Conservation (phyloP, 129 eudicot species). For the Flaveria linearis region DNA sequence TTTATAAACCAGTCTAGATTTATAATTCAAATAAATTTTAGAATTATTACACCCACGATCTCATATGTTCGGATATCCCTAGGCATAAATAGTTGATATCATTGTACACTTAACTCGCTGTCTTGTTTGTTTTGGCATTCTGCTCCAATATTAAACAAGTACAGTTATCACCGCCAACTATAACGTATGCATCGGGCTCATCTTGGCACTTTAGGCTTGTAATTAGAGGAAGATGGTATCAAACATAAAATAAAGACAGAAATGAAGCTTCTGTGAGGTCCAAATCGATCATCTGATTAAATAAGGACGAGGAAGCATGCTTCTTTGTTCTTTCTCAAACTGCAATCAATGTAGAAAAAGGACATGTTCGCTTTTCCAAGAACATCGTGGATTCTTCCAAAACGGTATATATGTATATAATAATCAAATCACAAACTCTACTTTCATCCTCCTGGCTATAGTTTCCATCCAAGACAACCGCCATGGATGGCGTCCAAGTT, state of each 20-base stretch:
- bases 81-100: not conserved
- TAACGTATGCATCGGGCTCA: not conserved
- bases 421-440: not conserved
- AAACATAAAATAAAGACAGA: not conserved
- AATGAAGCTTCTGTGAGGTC: not conserved
- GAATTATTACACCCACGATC: no score
- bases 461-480: not conserved
- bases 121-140: not conserved
- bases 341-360: no score
- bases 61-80: not conserved
- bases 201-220: not conserved
- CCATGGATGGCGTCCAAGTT: not conserved
- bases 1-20: no score
- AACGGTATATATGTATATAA: not conserved
- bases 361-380: no score
- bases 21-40: no score
- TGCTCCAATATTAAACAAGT: not conserved
- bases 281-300: not conserved
- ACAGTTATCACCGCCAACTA: not conserved
- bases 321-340: not conserved
- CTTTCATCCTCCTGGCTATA: not conserved
- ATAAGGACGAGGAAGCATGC: no score
- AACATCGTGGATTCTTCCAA: not conserved
- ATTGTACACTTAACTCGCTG: not conserved
- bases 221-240: not conserved